phyloP scores from a whole-genome alignment of 371 early-diverging fungal species.

The Mucor saturninus region DNA sequence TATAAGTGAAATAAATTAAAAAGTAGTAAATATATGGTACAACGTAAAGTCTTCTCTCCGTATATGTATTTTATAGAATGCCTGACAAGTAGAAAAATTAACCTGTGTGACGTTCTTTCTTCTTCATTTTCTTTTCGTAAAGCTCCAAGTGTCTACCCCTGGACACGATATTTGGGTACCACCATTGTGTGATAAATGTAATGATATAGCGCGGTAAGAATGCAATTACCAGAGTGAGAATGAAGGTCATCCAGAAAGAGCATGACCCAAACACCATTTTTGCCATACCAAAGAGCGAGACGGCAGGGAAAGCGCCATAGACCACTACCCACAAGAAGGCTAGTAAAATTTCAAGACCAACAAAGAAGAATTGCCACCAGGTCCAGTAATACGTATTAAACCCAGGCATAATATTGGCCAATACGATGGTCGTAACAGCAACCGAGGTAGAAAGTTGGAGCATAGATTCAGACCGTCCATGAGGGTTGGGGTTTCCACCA shows the following conservation, averaged over 20 bases:
- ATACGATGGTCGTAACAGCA: constrained; percentile 66
- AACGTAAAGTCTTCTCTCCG: too few species aligned
- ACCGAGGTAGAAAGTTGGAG: constrained; percentile 67
- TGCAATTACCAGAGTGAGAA: constrained; percentile 60
- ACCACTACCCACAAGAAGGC: constrained; percentile 60
- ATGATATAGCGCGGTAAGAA: constrained; percentile 69
- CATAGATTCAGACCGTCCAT: constrained; percentile 44
- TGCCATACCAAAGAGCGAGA: constrained; percentile 66
- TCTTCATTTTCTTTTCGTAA: constrained; percentile 30
- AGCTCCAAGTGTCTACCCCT: constrained; percentile 67
- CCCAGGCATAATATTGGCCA: constrained; percentile 75
- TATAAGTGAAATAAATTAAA: too few species aligned
- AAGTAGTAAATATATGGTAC: too few species aligned
- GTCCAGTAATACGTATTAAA: constrained; percentile 81
- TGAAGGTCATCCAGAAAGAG: constrained; percentile 75
- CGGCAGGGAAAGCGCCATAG: constrained; percentile 58
- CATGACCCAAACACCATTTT: constrained; percentile 61
- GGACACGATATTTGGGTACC: constrained; percentile 75
- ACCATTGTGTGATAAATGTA: constrained; percentile 65
- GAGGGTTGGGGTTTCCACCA: constrained; percentile 38
- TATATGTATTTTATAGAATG: too few species aligned
- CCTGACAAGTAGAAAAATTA: too few species aligned
- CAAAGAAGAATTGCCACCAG: constrained; percentile 62
- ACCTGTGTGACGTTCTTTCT: neutral
- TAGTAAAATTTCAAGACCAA: constrained; percentile 52